phyloP scores from a whole-genome alignment of 2,329 filamentous ascomycete genomes.

The Proliferodiscus dingleyae region DNA sequence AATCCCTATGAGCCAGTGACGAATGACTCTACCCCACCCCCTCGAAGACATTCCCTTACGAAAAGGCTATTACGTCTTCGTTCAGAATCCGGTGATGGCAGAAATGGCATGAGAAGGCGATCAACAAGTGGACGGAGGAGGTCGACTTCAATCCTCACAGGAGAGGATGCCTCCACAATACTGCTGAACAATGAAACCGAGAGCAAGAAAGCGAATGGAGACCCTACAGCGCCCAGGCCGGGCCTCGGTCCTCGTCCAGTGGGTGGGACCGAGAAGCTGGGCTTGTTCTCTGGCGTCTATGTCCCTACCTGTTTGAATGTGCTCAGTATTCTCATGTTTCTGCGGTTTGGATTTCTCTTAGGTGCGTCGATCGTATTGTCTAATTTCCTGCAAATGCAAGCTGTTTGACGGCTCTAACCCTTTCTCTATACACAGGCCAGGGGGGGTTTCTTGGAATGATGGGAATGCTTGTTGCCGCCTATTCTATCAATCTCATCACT shows the following conservation, averaged over 20 bases:
- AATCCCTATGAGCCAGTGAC: constrained; percentile 27
- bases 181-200: constrained; percentile 25
- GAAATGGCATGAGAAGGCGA: constrained; percentile 5
- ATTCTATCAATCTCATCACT: constrained; percentile 76
- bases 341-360: constrained; percentile 80
- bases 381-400: background rate
- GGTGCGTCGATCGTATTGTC: constrained; percentile 38
- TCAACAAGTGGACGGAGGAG: constrained; percentile 13
- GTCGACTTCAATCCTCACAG: constrained; percentile 3
- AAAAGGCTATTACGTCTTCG: constrained; percentile 17
- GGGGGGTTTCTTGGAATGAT: constrained; percentile 75
- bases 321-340: constrained; percentile 86
- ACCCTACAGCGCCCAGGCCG: constrained; percentile 33
- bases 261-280: constrained; percentile 56
- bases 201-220: constrained; percentile 25
- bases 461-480: constrained; percentile 69
- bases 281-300: constrained; percentile 74
- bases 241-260: constrained; percentile 37
- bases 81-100: constrained; percentile 10
- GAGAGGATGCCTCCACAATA: constrained; percentile 19
- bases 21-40: constrained; percentile 21
- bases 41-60: constrained; percentile 23
- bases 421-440: constrained; percentile 41
- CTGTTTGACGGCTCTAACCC: constrained; percentile 8
- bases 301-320: constrained; percentile 88